Evolutionary conservation across 306 rosid species (phyloP).

Genomic region (Medicago lupulina): DNA sequence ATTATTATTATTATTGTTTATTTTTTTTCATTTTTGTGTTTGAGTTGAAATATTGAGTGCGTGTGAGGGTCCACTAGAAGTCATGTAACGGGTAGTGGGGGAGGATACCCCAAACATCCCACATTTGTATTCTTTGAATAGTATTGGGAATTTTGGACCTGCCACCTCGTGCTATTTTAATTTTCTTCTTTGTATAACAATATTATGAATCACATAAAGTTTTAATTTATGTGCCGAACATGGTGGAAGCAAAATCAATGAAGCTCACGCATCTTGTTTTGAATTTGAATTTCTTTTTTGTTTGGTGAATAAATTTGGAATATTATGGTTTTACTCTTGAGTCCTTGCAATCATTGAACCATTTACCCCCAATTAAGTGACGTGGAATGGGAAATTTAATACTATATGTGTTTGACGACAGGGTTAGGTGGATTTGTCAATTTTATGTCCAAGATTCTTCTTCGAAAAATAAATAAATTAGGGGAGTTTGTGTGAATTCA

Average conservation of each 20-base stretch:
- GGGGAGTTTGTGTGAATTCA: background rate
- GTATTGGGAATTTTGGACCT: conserved; percentile 15
- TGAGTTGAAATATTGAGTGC: conserved; percentile 24
- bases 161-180: conserved; percentile 33
- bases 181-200: background rate
- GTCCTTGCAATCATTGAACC: conserved; percentile 30
- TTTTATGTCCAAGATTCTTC: conserved; percentile 28
- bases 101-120: conserved; percentile 14
- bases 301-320: too few species aligned
- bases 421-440: conserved; percentile 28
- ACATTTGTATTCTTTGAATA: conserved; percentile 9
- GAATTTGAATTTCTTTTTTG: background rate
- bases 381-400: background rate
- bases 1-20: background rate
- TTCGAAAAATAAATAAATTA: background rate
- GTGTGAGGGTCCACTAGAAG: conserved; percentile 35
- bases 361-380: background rate
- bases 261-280: conserved; percentile 43
- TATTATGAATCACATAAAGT: background rate
- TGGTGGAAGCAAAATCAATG: conserved; percentile 43
- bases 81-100: conserved; percentile 17
- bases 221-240: conserved; percentile 23
- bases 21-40: too few species aligned
- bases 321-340: conserved; percentile 7
- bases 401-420: conserved; percentile 13